Evolutionary conservation across 441 rosid genomes (phyloP), one percentile per base, ranked within the genome.

Genomic region (Macaranga tanarius): DNA sequence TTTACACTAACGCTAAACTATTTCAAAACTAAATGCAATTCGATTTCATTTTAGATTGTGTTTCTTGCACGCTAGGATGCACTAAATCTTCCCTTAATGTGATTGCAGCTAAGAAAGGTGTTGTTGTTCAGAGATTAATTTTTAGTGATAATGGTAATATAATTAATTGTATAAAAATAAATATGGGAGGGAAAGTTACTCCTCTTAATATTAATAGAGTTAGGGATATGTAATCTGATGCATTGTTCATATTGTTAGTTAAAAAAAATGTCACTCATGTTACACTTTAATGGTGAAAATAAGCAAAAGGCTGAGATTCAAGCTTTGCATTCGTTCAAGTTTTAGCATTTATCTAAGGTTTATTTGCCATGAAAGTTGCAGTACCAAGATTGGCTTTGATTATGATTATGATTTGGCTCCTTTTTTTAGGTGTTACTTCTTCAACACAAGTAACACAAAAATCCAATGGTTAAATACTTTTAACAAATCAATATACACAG

Each of bases 231-330:
- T 85, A 85, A 78, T 91, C 96, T 28, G 99, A 95, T 79, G 99
- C 99, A 0, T 61, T 83, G 78, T 95, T 95, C 63, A 90, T 95
- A 58, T 83, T 92, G 19, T 80, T 95, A 73, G 98, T 95, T 22
- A 97, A 92, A 75, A 95, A 95, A 69, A 98, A 95, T 80, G 98
- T 98, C 17, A 98, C 99, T 28, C 92, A 87, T 65, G 92, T 95
- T 42, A 92, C 98, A 91, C 76, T 70, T 84, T 92, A 90, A 92
- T 92, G 99, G 95, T 95, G 77, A 95, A 92, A 77, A 87, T 1
- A 95, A 90, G 80, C 97, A 95, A 82, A 95, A 95, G 87, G 98
- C 99, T 70, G 99, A 95, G 83, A 95, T 92, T 86, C 99, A 95
- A 89, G 99, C 99, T 10, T 73, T 95, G 90, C 92, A 98, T 67